Base-by-base conservation (phyloP, 1,284 basidiomycete species). In the Pascua guehoae region DNA sequence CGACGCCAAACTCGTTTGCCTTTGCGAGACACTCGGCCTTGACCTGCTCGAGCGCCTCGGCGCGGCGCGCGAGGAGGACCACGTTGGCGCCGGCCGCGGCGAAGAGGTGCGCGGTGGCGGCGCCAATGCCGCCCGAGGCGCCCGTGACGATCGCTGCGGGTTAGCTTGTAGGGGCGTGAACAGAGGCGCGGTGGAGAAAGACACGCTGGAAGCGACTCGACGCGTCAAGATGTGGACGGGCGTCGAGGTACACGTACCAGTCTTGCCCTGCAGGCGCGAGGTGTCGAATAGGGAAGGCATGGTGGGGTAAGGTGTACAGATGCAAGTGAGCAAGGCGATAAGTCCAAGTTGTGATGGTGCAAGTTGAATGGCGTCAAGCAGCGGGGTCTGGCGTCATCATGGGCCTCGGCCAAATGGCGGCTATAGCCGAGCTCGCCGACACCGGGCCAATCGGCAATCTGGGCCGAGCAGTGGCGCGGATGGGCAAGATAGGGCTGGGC, bases 1-100 rank as follows among this genome's bases (percentile, higher is more conserved):
- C 14, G 17, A 41, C 14, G n/a, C 56, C 60, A n/a, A 50, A 40
- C 37, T 53, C 45, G 44, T 53, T 36, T n/a, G 60, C 56, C n/a
- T 50, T 56, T 5, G 45, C 56, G 7, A 7, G 14, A 37, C 43
- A 44, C 41, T 55, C 18, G 8, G 9, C 38, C 36, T 41, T 47
- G 62, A 86, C 87, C 63, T 84, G 82, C 46, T 82, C 72, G 3
- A 89, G 78, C 47, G 82, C 80, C 4, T 81, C 79, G 12, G 75
- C 65, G 38, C 87, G 79, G 37, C 87, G 73, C 5, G 80, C 81
- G 41, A 82, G 83, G 16, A 87, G 66, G 11, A 83, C 81, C 36
- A 87, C 78, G 60, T 79, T 81, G 82, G 84, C 86, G 4, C 84
- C 84, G 9, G 81, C 82, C 36, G 78, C 76, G 5, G 83, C 82